Evolutionary conservation across 2,329 filamentous ascomycete species (phyloP).

Genomic region (Colletotrichum sp.): DNA sequence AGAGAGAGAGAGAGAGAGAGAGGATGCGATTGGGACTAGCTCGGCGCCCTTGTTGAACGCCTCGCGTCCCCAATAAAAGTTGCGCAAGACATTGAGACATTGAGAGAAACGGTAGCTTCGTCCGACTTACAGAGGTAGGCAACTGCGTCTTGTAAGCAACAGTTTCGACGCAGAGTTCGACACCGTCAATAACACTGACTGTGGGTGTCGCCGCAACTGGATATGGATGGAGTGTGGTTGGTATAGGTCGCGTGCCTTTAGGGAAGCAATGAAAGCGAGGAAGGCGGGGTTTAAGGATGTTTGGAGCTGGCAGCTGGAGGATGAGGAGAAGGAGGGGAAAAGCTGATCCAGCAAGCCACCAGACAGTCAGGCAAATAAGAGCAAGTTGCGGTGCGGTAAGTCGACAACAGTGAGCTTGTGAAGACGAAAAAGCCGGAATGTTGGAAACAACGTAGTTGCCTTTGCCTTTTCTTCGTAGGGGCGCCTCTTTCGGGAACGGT

Average conservation of each 20-base stretch:
- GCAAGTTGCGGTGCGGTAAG: background rate
- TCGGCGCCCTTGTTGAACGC: constrained; percentile 18
- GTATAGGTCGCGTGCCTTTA: background rate
- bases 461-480: background rate
- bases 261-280: background rate
- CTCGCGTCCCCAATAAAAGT: constrained; percentile 17
- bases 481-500: background rate
- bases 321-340: background rate
- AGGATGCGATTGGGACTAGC: background rate
- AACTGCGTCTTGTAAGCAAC: background rate
- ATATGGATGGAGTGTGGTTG: background rate
- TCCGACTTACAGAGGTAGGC: background rate
- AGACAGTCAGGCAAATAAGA: background rate
- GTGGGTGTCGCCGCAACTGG: background rate
- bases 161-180: background rate
- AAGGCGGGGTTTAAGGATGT: background rate
- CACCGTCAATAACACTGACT: background rate
- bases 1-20: background rate
- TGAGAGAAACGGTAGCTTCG: background rate
- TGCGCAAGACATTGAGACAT: constrained; percentile 7
- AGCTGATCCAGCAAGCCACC: background rate
- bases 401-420: background rate
- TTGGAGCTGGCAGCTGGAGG: background rate
- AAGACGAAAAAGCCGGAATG: background rate
- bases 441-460: background rate